A percentile compares a stretch with the other conserved stretches of the same genome.
phyloP scores from a whole-genome alignment of 1,139 yeast species.

The Pichia sp. region DNA sequence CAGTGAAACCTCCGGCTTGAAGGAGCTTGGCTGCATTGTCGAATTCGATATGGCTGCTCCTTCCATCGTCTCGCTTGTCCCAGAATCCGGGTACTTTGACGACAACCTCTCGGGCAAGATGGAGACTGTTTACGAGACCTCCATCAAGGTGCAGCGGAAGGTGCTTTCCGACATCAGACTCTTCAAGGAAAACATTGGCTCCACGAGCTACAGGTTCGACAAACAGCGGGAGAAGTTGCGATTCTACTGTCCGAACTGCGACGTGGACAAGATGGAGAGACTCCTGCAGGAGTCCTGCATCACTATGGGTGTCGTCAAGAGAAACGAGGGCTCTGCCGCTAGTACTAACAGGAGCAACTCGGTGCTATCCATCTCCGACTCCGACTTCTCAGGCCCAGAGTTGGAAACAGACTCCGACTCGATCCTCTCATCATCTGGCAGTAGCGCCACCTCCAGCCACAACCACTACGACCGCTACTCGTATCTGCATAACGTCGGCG shows the following conservation, averaged over 20 bases:
- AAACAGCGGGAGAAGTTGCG: slow-evolving; percentile 30
- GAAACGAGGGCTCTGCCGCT: slow-evolving; percentile 3
- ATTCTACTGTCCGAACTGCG: slow-evolving; percentile 58
- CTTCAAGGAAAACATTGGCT: slow-evolving; percentile 46
- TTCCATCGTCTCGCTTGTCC: slow-evolving; percentile 31
- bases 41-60: slow-evolving; percentile 42
- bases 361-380: slow-evolving; percentile 35
- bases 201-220: slow-evolving; percentile 22
- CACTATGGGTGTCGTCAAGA: slow-evolving; percentile 39
- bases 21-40: slow-evolving; percentile 44
- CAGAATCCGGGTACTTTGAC: slow-evolving; percentile 48
- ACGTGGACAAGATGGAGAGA: slow-evolving; percentile 45
- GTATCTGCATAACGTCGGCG: neutral
- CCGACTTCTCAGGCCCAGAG: slow-evolving; percentile 9
- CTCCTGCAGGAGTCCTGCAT: slow-evolving; percentile 50
- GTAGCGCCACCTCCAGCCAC: neutral
- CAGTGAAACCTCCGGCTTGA: slow-evolving; percentile 7
- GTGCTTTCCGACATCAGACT: slow-evolving; percentile 37
- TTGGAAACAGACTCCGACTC: slow-evolving; percentile 1
- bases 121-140: slow-evolving; percentile 15
- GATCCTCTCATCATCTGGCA: neutral
- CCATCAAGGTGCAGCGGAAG: slow-evolving; percentile 33
- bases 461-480: neutral
- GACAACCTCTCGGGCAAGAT: slow-evolving; percentile 36
- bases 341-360: neutral